Evolutionary conservation across 495 filamentous ascomycete genomes (phyloP).

Genomic region (Penicillium fimorum): DNA sequence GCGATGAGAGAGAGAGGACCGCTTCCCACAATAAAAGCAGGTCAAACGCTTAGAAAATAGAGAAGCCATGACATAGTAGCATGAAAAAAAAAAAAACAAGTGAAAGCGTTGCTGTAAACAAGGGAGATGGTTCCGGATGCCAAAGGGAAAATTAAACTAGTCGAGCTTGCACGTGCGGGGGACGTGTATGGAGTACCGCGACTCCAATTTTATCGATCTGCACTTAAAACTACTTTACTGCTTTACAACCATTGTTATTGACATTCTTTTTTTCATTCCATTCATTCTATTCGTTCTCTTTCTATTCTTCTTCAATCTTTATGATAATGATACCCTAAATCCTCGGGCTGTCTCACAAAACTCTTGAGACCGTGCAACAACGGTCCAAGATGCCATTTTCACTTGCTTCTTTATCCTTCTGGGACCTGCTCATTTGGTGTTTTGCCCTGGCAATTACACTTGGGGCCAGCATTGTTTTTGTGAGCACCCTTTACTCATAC

Average conservation of each 20-base stretch:
- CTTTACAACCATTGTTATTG: background rate
- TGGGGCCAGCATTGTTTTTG: conserved; percentile 17
- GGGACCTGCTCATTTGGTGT: background rate
- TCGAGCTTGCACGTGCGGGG: conserved; percentile 32
- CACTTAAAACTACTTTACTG: background rate
- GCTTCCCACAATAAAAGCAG: conserved; percentile 77
- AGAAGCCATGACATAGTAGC: conserved; percentile 45
- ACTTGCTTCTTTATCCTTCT: background rate
- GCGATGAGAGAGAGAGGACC: conserved; percentile 53
- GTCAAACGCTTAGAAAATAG: conserved; percentile 51
- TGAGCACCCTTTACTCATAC: conserved; percentile 13
- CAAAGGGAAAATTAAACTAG: conserved; percentile 32
- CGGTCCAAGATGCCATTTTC: background rate
- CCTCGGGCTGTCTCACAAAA: background rate
- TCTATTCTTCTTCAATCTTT: background rate
- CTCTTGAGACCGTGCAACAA: background rate
- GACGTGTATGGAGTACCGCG: conserved; percentile 16
- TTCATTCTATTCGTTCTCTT: background rate
- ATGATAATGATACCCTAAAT: background rate
- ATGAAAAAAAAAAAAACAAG: conserved; percentile 1
- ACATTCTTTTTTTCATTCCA: background rate
- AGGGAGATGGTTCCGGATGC: conserved; percentile 21
- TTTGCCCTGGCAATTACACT: conserved; percentile 4
- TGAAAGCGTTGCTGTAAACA: conserved; percentile 11
- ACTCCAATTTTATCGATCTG: conserved; percentile 4